Conservation (phyloP, 768 basidiomycete species). For the Lactarius indigo region DNA sequence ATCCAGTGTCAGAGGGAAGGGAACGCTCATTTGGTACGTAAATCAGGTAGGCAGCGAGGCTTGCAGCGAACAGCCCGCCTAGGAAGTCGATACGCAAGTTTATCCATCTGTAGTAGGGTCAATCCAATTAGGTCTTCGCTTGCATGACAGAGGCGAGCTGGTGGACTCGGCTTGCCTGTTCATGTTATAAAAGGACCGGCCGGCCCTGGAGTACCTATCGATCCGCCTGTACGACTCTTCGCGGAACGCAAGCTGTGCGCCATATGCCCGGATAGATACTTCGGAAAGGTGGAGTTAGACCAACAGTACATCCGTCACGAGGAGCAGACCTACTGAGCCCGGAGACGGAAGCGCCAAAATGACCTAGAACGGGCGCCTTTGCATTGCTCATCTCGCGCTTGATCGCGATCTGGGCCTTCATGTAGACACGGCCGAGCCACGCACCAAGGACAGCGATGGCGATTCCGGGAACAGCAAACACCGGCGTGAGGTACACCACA, state of each 20-base stretch:
- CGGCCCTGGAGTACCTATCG: slow-evolving; percentile 44
- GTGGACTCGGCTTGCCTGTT: slow-evolving; percentile 36
- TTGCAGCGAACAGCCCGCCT: slow-evolving; percentile 47
- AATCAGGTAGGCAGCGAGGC: slow-evolving; percentile 51
- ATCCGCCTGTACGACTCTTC: slow-evolving; percentile 43
- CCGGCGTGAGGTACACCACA: slow-evolving; percentile 37
- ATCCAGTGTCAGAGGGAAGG: slow-evolving; percentile 38
- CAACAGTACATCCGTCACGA: not conserved
- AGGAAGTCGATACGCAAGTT: slow-evolving; percentile 52
- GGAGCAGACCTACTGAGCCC: slow-evolving; percentile 38
- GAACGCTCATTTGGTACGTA: slow-evolving; percentile 38
- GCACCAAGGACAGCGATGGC: slow-evolving; percentile 38
- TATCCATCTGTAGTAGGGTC: slow-evolving; percentile 38
- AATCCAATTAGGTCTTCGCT: not conserved
- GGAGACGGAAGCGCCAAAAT: slow-evolving; percentile 51
- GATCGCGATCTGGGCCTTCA: slow-evolving; percentile 51
- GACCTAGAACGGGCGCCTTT: slow-evolving; percentile 46
- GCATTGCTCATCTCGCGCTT: slow-evolving; percentile 55
- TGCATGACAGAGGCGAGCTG: not conserved
- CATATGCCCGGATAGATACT: slow-evolving; percentile 52
- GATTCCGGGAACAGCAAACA: slow-evolving; percentile 39
- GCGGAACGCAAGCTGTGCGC: slow-evolving; percentile 44
- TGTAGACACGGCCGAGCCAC: slow-evolving; percentile 47
- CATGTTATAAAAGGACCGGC: slow-evolving; percentile 44
- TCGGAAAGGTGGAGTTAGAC: slow-evolving; percentile 11